Evolutionary conservation across 805 yeast genomes (phyloP), one percentile per base, ranked within the genome.

Genomic region (Teunomyces panamensis): DNA sequence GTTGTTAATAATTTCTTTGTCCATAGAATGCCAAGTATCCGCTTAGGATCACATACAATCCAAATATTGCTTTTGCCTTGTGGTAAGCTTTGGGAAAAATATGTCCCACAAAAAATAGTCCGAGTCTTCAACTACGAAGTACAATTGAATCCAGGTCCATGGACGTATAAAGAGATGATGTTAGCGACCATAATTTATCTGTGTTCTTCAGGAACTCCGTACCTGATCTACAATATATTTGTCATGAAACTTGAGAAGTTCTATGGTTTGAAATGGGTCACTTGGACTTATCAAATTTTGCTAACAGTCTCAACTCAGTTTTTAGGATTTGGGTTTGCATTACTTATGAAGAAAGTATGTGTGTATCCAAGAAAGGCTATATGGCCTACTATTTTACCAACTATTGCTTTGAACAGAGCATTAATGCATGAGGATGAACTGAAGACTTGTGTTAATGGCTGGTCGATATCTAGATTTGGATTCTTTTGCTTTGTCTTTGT

Each of bases 321-420:
- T 51, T 64, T 84, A 53, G 90, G 89, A 20, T 79, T 81, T 56
- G 84, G 87, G 1, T 75, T 84, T 59, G 87, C 89, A 5, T 84
- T 86, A 43, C 57, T 84, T 16, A 73, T 83, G 73, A 74, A 85
- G 56, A 76, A 78, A 49, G 77, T 84, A 29, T 73, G 75, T 48
- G 64, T 73, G 7, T 71, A 72, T 49, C 77, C 77, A 1, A 62
- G 63, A 20, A 71, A 68, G 50, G 63, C 77, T 0, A 51, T 73
- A 10, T 73, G 77, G 78, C 78, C 78, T 17, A 71, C 76, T 3
- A 62, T 71, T 26, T 53, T 73, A 30, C 78, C 78, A 5, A 68
- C 73, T 1, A 65, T 73, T 45, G 77, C 77, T 2, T 61, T 72
- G 35, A 73, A 73, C 48, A 52, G 68, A 43, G 77, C 78, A 1